Base-by-base conservation (phyloP, 805 yeast genomes). In the Kuraishia cidri region DNA sequence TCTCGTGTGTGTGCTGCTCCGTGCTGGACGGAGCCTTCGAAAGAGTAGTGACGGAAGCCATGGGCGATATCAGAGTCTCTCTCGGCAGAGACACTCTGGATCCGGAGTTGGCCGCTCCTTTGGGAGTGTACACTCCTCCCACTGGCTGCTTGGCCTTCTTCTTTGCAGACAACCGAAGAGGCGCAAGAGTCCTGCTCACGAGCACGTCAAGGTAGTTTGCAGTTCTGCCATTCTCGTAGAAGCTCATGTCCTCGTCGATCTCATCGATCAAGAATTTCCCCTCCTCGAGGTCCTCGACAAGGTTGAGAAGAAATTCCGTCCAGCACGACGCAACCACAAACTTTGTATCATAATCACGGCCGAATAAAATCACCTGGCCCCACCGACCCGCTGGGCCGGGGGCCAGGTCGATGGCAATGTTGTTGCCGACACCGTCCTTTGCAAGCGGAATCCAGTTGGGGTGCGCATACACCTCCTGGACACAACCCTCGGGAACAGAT, bases 331-430 rank as follows among this genome's bases (percentile, higher is more conserved):
- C 94, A 35, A 92, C 64, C 24, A 83, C 88, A 55, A 72, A 86
- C 53, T 90, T 90, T 24, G 82, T 75, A 60, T 90, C 97, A 50
- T 78, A 90, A 43, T 90, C 97, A 50, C 97, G 77, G 25, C 98
- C 98, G 55, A 84, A 90, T 34, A 88, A 50, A 40, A 90, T 90
- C 13, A 92, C 80, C 60, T 90, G 98, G 24, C 97, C 98, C 72
- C 82, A 76, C 37, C 64, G 67, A 29, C 96, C 95, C 18, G 60
- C 59, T 7, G 78, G 69, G 6, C 86, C 95, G 1, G 92, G 90
- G 3, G 84, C 78, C 38, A 90, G 66, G 58, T 90, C 98, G 11
- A 92, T 64, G 33, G 87, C 98, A 41, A 90, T 78, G 54, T 87
- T 88, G 60, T 90, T 90, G 29, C 98, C 98, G 15, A 76, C 79